Base-by-base conservation (phyloP, 805 yeast genomes). In the Saturnispora sekii region DNA sequence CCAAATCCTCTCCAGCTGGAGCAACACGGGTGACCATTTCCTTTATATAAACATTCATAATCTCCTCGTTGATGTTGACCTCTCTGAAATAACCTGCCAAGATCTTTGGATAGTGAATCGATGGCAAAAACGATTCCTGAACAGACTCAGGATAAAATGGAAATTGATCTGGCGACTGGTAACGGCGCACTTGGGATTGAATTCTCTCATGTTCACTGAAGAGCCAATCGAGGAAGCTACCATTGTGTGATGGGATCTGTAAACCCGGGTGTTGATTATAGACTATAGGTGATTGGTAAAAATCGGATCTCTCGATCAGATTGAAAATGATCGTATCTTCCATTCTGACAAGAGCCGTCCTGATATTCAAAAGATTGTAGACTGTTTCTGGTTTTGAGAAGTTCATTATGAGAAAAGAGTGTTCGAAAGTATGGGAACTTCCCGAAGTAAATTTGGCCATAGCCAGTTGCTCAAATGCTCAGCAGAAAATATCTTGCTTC, bases 261-360 rank as follows among this genome's bases (percentile, higher is more conserved):
- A 68, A 76, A 15, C 35, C 36, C 11, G 44, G 31, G 49, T 74
- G 74, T 51, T 76, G 71, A 10, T 59, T 53, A 65, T 93, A 93
- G 8, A 88, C 87, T 14, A 84, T 73, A 1, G 84, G 82, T 43
- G 87, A 79, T 29, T 74, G 73, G 53, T 70, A 79, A 59, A 86
- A 90, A 65, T 90, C 96, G 3, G 96, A 85, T 51, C 98, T 73
- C 62, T 93, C 98, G 48, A 93, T 89, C 53, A 93, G 75, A 46
- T 82, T 84, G 70, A 89, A 93, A 49, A 93, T 83, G 54, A 93
- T 88, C 6, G 97, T 84, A 63, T 93, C 97, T 60, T 93, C 98
- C 96, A 93, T 87, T 44, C 96, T 77, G 34, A 89, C 81, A 39
- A 93, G 70, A 14, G 86, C 83, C 48, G 76, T 79, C 50, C 98